Percentiles rank a stretch among this genome's conserved stretches.
Conservation (phyloP, 2,329 filamentous ascomycete genomes). For the Hymenoscyphus fructigenus region DNA sequence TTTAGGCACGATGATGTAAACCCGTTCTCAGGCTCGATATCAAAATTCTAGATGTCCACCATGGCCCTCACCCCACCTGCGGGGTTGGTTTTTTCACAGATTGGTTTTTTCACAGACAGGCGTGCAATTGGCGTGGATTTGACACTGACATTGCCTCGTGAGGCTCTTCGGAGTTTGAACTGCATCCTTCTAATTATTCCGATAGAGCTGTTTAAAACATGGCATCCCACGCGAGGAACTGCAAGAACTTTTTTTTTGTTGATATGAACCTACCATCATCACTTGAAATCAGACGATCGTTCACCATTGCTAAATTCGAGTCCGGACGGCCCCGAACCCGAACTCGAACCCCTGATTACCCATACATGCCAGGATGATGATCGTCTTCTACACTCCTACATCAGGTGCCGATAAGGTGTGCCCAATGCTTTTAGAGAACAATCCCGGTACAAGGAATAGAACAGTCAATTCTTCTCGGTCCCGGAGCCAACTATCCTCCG, state of each 20-base stretch:
- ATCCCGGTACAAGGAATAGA: background rate
- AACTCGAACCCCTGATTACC: background rate
- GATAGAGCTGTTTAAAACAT: background rate
- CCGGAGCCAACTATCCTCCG: background rate
- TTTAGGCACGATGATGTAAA: conserved; percentile 1
- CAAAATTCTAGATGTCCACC: background rate
- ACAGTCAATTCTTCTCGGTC: background rate
- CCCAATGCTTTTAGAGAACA: background rate
- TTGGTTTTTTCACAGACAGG: background rate
- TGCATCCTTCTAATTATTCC: background rate
- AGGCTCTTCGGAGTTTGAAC: background rate
- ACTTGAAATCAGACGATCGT: background rate
- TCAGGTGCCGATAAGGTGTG: conserved; percentile 1
- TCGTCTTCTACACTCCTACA: background rate
- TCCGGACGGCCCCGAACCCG: background rate
- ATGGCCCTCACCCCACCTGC: background rate
- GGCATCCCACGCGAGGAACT: background rate
- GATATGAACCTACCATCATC: background rate
- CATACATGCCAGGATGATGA: background rate
- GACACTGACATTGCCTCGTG: background rate
- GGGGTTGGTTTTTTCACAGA: background rate
- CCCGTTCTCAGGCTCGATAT: background rate
- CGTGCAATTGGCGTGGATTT: background rate
- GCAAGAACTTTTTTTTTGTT: background rate
- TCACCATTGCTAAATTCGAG: background rate